Percentiles rank a stretch among this genome's conserved stretches.
Evolutionary conservation across 2,329 filamentous ascomycete species (phyloP).

Genomic region (Didymella pinodella): DNA sequence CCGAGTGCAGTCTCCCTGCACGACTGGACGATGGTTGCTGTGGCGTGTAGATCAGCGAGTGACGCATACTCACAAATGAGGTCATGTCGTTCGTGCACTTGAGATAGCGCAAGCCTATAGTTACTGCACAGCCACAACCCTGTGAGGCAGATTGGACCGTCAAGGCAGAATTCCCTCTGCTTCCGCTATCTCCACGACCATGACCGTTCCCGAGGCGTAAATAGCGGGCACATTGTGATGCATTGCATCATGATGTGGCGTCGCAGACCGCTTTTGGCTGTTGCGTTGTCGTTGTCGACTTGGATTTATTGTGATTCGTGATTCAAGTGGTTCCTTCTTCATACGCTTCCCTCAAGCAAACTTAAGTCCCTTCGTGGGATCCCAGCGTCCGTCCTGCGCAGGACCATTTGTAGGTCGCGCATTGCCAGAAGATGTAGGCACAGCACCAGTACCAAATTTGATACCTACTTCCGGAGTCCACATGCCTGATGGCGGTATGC

Average conservation of each 20-base stretch:
- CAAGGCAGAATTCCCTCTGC: constrained; percentile 34
- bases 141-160: constrained; percentile 31
- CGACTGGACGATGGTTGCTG: constrained; percentile 9
- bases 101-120: not conserved
- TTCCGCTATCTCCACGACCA: constrained; percentile 18
- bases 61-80: constrained; percentile 19
- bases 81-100: constrained; percentile 13
- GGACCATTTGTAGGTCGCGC: constrained; percentile 45
- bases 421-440: constrained; percentile 42
- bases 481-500: constrained; percentile 57
- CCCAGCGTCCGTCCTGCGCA: constrained; percentile 51
- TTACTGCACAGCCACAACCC: constrained; percentile 35
- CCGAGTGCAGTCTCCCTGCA: constrained; percentile 1
- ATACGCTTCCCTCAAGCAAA: constrained; percentile 42
- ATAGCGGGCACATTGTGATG: not conserved
- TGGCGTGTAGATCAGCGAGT: constrained; percentile 22
- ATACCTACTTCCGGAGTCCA: constrained; percentile 87
- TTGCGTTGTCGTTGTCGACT: not conserved
- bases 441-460: constrained; percentile 68
- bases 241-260: constrained; percentile 12
- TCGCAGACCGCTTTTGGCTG: not conserved
- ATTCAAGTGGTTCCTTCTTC: not conserved
- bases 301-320: not conserved
- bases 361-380: constrained; percentile 50
- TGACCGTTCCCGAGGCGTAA: not conserved